Conservation (phyloP, 2,329 filamentous ascomycete species). For the Penicillium concentricum region DNA sequence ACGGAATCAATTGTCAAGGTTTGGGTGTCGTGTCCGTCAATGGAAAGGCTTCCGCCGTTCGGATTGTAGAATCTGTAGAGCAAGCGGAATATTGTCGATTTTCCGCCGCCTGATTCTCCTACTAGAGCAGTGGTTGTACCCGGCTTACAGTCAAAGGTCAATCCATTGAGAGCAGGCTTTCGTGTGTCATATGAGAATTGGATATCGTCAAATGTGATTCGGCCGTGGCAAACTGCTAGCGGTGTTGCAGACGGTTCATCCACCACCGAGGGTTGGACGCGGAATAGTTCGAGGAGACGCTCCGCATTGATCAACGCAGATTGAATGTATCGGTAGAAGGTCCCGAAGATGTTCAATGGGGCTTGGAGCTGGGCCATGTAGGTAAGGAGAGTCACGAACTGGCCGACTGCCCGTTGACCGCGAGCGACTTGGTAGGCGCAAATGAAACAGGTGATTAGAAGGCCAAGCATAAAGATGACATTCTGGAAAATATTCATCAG, state of each 20-base stretch:
- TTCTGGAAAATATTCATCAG: constrained; percentile 75
- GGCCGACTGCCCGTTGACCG: constrained; percentile 57
- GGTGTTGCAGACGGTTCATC: constrained; percentile 53
- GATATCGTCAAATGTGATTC: constrained; percentile 57
- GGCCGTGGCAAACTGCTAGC: constrained; percentile 53
- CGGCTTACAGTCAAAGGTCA: constrained; percentile 53
- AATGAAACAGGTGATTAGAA: constrained; percentile 68
- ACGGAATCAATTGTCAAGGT: constrained; percentile 81
- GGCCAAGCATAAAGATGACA: constrained; percentile 65
- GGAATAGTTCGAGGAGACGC: constrained; percentile 60
- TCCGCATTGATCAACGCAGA: constrained; percentile 33
- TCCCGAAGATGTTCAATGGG: constrained; percentile 68
- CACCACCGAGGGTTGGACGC: constrained; percentile 53
- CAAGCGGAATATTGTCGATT: constrained; percentile 37
- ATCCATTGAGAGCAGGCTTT: constrained; percentile 54
- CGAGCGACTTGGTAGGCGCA: constrained; percentile 68
- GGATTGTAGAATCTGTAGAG: constrained; percentile 41
- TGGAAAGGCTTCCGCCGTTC: constrained; percentile 53
- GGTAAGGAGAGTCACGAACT: constrained; percentile 69
- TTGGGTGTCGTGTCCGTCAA: constrained; percentile 75
- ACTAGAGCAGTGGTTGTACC: constrained; percentile 62
- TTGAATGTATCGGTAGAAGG: constrained; percentile 55
- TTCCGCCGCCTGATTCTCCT: constrained; percentile 84
- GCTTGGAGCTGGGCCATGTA: constrained; percentile 73
- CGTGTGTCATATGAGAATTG: constrained; percentile 58